A percentile compares a stretch with the other conserved stretches of the same genome.
phyloP scores from a whole-genome alignment of 2,329 filamentous ascomycete genomes.

The Apiospora arundinis region DNA sequence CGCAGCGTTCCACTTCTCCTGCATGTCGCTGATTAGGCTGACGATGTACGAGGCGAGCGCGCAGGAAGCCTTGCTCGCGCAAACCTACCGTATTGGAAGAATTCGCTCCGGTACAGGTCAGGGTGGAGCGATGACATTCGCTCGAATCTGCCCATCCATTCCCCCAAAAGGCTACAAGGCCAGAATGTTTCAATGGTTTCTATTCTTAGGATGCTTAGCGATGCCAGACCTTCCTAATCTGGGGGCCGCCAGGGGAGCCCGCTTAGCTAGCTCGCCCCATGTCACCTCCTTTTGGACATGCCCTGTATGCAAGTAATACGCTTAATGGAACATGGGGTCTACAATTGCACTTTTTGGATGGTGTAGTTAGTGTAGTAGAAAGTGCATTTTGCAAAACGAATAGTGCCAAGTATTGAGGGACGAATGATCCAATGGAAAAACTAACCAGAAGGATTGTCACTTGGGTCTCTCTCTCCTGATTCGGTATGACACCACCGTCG shows the following conservation, averaged over 20 bases:
- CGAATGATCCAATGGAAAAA: neutral
- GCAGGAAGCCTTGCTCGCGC: neutral
- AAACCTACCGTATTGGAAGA: neutral
- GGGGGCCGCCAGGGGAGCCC: neutral
- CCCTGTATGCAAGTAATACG: neutral
- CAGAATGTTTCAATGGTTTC: neutral
- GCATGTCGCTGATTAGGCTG: neutral
- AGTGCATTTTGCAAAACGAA: neutral
- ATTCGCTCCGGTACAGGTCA: neutral
- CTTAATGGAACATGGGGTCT: neutral
- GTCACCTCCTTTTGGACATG: neutral
- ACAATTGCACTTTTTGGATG: neutral
- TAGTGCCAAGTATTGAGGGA: neutral
- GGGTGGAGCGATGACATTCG: neutral
- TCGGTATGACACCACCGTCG: no score
- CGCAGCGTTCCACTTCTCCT: neutral
- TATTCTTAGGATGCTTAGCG: neutral
- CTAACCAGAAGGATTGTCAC: neutral
- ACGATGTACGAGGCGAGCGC: neutral
- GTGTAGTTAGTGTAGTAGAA: neutral
- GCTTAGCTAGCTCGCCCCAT: neutral
- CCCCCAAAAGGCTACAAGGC: neutral
- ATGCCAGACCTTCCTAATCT: neutral
- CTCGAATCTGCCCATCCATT: neutral
- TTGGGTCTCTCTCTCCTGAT: neutral